Evolutionary conservation across 2,329 filamentous ascomycete species (phyloP), one percentile per base, ranked within the genome.

Genomic region (Ilyonectria destructans): DNA sequence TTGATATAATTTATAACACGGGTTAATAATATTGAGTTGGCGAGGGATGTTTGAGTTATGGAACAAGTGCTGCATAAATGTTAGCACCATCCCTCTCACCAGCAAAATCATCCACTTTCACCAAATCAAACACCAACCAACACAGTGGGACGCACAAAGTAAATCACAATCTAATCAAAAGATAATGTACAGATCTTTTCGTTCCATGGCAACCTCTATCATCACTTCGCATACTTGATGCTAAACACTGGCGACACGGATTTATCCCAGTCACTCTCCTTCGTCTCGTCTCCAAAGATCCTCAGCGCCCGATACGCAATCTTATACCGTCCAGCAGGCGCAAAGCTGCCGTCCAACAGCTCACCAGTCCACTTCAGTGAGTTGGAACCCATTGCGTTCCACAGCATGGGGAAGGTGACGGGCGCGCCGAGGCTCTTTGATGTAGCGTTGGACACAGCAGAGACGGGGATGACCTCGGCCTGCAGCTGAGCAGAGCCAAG

Each of bases 241-340:
- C 75, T 72, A 65, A 89, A 87, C 1, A 79, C 64, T 1, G 77
- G 74, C 12, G 85, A 82, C 71, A 84, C 80, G 26, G 76, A 74
- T 1, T 78, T 72, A 31, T 89, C 86, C 77, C 86, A 89, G 57
- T 89, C 85, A 3, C 77, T 77, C 2, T 79, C 66, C 62, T 83
- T 79, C 12, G 78, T 75, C 33, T 78, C 76, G 65, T 89, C 81
- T 6, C 87, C 87, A 73, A 86, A 87, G 66, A 89, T 82, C 63
- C 82, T 82, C 69, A 89, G 75, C 2, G 86, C 84, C 65, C 82
- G 82, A 31, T 88, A 79, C 1, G 80, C 79, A 55, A 89, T 79
- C 76, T 83, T 85, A 77, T 90, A 89, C 31, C 74, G 73, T 9
- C 87, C 88, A 0, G 81, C 79, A 0, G 86, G 83, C 2, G 82